Evolutionary conservation across 352 stramenopile genomes (phyloP), one percentile per base, ranked within the genome.

Genomic region (Globisporangium parvum): DNA sequence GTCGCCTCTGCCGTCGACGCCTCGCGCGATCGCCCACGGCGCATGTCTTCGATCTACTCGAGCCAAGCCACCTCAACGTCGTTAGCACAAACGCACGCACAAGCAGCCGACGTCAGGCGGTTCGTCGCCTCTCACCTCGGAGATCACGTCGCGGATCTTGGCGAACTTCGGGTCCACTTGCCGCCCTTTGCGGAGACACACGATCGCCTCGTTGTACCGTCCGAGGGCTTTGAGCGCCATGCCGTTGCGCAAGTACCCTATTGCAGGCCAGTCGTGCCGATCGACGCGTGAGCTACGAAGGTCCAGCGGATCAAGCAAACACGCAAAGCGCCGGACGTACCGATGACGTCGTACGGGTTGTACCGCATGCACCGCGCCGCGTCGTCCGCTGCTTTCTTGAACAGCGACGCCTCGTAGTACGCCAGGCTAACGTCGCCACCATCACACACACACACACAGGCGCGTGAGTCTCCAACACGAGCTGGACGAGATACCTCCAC

Each of bases 301-400:
- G 26, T 41, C 12, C 17, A 44, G 21, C 21, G 31, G 31, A 12
- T 12, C 31, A 37, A 37, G 31, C 31, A 8, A 37, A 40, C 18
- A 2, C 21, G 28, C 23, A 21, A 46, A 28, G 12, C 0, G 20
- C 5, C 20, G 23, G 2, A 21, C 53, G 20, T 55, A 80, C 78
- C 90, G 65, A 96, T 98, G 24, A 96, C 89, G 57, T 98, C 96
- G 53, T 91, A 89, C 21, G 90, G 91, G 57, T 98, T 96, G 45
- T 96, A 95, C 40, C 90, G 81, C 66, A 98, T 95, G 53, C 91
- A 98, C 6, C 76, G 75, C 23, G 87, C 80, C 17, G 77, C 87
- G 44, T 97, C 93, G 15, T 96, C 79, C 3, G 77, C 88, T 66
- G 96, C 94, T 58, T 98, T 87, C 46, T 87, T 75, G 47, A 80